Conservation (phyloP, 1,139 yeast species). For the Kurtzmaniella quercitrusa region DNA sequence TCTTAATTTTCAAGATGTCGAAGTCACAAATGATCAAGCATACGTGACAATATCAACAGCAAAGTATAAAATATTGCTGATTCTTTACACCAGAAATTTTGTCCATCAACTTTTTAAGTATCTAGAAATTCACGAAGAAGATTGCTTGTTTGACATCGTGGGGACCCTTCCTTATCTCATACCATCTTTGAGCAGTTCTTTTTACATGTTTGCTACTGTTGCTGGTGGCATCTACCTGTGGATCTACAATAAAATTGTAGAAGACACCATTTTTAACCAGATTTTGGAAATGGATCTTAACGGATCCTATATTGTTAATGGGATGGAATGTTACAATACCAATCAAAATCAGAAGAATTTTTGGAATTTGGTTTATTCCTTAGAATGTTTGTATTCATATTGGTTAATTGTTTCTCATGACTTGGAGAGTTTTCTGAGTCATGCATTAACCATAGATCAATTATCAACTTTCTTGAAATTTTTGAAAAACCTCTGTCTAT, state of each 20-base stretch:
- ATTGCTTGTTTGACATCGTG: constrained; percentile 15
- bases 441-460: constrained; percentile 42
- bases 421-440: constrained; percentile 48
- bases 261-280: background rate
- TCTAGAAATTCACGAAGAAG: constrained; percentile 10
- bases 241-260: constrained; percentile 20
- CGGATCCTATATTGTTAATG: background rate
- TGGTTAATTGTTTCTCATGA: constrained; percentile 68
- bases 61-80: background rate
- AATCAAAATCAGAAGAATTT: constrained; percentile 12
- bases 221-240: constrained; percentile 29
- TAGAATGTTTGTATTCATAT: constrained; percentile 39
- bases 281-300: background rate
- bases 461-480: constrained; percentile 44
- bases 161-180: constrained; percentile 26
- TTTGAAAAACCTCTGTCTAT: constrained; percentile 52
- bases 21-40: background rate
- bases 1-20: constrained; percentile 8
- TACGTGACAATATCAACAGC: background rate
- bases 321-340: background rate
- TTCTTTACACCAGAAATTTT: constrained; percentile 11
- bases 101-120: constrained; percentile 19
- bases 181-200: constrained; percentile 26
- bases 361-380: constrained; percentile 32
- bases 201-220: constrained; percentile 35